Evolutionary conservation across 2,329 filamentous ascomycete genomes (phyloP).

Genomic region (Lecanicillium sp.): DNA sequence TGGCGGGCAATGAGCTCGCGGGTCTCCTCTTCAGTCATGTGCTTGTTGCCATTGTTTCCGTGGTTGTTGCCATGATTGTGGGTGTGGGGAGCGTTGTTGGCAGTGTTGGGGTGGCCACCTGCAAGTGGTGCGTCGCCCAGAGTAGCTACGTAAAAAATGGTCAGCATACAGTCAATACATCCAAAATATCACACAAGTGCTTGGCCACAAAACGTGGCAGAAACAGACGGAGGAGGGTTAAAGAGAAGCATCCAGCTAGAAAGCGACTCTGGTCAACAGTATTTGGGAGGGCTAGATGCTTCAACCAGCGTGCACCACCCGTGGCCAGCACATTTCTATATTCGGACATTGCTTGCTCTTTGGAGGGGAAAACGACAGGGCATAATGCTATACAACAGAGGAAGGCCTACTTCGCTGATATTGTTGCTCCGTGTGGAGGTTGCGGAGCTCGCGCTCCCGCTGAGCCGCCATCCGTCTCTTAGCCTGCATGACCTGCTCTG

Average conservation of each 20-base stretch:
- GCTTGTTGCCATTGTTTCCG: slow-evolving; percentile 51
- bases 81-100: slow-evolving; percentile 7
- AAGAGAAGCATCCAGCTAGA: slow-evolving; percentile 8
- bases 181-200: slow-evolving; percentile 7
- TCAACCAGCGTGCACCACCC: slow-evolving; percentile 14
- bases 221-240: not conserved
- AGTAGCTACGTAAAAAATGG: slow-evolving; percentile 38
- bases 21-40: slow-evolving; percentile 91
- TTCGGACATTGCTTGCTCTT: slow-evolving; percentile 20
- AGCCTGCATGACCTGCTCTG: slow-evolving; percentile 97
- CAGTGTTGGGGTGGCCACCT: slow-evolving; percentile 11
- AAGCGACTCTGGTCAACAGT: slow-evolving; percentile 9
- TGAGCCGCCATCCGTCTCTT: slow-evolving; percentile 99
- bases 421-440: slow-evolving; percentile 99
- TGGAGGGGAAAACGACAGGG: slow-evolving; percentile 5
- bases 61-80: slow-evolving; percentile 3
- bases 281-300: slow-evolving; percentile 9
- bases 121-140: slow-evolving; percentile 31
- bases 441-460: slow-evolving; percentile 96
- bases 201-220: slow-evolving; percentile 3
- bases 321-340: slow-evolving; percentile 22
- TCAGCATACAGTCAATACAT: slow-evolving; percentile 26
- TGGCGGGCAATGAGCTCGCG: slow-evolving; percentile 94
- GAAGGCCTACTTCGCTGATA: slow-evolving; percentile 97
- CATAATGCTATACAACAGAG: slow-evolving; percentile 60